Percentiles rank a stretch among this genome's conserved stretches.
Conservation (phyloP, 495 filamentous ascomycete species). For the Aspergillus nidulans region DNA sequence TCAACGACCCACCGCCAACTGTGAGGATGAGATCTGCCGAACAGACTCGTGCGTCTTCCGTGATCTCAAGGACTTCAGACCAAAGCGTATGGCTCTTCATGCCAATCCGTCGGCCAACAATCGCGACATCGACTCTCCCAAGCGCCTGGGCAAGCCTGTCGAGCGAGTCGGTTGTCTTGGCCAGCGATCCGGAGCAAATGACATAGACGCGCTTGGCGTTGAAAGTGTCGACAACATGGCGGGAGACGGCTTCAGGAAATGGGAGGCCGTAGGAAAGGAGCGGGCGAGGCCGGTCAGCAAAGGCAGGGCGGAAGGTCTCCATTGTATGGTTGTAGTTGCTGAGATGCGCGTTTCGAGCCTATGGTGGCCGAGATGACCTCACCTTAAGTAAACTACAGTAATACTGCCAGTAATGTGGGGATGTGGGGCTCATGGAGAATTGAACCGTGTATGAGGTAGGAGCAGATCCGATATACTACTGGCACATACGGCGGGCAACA, state of each 20-base stretch:
- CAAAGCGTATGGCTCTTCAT: conserved; percentile 58
- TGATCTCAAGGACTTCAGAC: conserved; percentile 55
- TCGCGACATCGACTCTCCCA: conserved; percentile 29
- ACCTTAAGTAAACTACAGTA: not conserved
- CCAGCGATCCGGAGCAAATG: conserved; percentile 56
- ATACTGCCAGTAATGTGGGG: conserved; percentile 2
- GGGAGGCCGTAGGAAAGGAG: conserved; percentile 49
- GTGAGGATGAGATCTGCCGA: conserved; percentile 56
- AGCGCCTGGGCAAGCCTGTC: conserved; percentile 42
- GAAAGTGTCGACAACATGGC: conserved; percentile 49
- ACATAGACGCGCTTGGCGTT: conserved; percentile 52
- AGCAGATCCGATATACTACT: too few species aligned
- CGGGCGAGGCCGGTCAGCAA: conserved; percentile 33
- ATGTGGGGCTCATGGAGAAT: conserved; percentile 16
- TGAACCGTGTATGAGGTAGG: too few species aligned
- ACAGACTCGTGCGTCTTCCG: conserved; percentile 41
- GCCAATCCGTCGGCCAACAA: conserved; percentile 49
- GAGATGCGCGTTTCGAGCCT: not conserved
- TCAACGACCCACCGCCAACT: conserved; percentile 57
- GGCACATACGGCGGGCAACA: too few species aligned
- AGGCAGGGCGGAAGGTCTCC: conserved; percentile 40
- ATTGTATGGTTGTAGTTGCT: conserved; percentile 19
- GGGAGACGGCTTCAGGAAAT: conserved; percentile 45
- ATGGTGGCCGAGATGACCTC: not conserved
- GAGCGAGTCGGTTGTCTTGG: conserved; percentile 49